phyloP scores from a whole-genome alignment of 768 basidiomycete species.

The Auricularia sp. region DNA sequence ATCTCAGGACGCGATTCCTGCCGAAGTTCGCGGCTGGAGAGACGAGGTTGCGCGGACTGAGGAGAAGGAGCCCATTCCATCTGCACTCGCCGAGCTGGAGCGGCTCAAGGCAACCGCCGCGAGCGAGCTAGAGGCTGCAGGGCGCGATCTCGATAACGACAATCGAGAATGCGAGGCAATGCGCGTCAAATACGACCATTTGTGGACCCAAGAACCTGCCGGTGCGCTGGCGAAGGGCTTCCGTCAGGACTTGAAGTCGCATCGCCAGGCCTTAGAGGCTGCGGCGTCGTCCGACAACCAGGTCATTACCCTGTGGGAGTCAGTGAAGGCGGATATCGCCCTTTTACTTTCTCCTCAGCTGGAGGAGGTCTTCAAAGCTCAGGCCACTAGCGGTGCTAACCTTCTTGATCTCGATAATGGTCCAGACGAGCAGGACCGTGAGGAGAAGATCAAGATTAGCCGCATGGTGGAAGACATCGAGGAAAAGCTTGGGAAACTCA shows the following conservation, averaged over 20 bases:
- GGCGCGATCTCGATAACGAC: conserved; percentile 68
- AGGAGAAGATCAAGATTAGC: conserved; percentile 57
- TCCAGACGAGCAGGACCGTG: conserved; percentile 47
- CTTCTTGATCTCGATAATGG: conserved; percentile 68
- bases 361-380: conserved; percentile 48
- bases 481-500: conserved; percentile 63
- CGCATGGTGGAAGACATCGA: conserved; percentile 65
- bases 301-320: conserved; percentile 61
- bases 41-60: conserved; percentile 66
- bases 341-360: conserved; percentile 48
- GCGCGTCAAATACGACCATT: conserved; percentile 78
- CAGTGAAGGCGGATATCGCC: conserved; percentile 52
- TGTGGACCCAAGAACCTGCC: conserved; percentile 81
- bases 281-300: conserved; percentile 74
- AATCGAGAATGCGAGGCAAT: conserved; percentile 78
- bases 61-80: conserved; percentile 56
- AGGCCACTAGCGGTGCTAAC: conserved; percentile 23
- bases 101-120: conserved; percentile 48
- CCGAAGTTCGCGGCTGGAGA: conserved; percentile 62
- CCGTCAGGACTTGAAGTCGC: conserved; percentile 71
- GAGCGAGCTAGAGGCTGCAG: conserved; percentile 49
- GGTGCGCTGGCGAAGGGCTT: conserved; percentile 59
- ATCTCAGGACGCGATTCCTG: conserved; percentile 46
- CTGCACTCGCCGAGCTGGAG: conserved; percentile 46
- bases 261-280: conserved; percentile 58